Evolutionary conservation across 2,329 filamentous ascomycete species (phyloP).

Genomic region (Fusarium veterinarium): DNA sequence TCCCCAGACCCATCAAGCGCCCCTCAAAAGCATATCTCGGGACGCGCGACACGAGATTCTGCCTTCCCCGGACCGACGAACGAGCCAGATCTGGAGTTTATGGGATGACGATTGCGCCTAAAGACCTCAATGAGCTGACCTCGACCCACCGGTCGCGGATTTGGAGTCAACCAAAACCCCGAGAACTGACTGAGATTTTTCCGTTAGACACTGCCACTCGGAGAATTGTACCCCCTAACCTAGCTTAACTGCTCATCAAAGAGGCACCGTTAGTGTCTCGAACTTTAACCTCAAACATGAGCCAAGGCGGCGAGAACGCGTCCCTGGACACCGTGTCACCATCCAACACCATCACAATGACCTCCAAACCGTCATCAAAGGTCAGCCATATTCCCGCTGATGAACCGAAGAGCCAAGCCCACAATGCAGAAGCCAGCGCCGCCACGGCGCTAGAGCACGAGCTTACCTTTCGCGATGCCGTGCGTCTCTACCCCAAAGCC

Average conservation of each 20-base stretch:
- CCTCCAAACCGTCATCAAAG: not conserved
- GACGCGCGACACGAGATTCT: not conserved
- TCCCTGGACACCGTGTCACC: conserved; percentile 12
- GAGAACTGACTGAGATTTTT: not conserved
- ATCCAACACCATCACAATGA: conserved; percentile 9
- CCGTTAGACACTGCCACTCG: not conserved
- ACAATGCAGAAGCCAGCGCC: conserved; percentile 44
- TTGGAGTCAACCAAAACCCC: not conserved
- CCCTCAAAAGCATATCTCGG: not conserved
- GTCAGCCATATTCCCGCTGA: not conserved
- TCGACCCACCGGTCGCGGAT: not conserved
- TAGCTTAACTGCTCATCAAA: not conserved
- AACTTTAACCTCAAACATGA: conserved; percentile 15
- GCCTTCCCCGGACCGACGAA: conserved; percentile 20
- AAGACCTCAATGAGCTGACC: conserved; percentile 14
- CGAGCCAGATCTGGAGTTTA: not conserved
- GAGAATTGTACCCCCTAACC: not conserved
- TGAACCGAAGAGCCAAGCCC: not conserved
- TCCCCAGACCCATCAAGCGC: conserved; percentile 10
- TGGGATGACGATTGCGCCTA: conserved; percentile 6
- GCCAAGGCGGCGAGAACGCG: conserved; percentile 7
- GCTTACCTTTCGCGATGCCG: conserved; percentile 51
- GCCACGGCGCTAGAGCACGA: conserved; percentile 55
- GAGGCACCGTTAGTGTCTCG: not conserved
- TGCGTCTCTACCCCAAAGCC: conserved; percentile 56